Conservation (phyloP, 2,329 filamentous ascomycete genomes). For the Exophiala phaeomuriformis region DNA sequence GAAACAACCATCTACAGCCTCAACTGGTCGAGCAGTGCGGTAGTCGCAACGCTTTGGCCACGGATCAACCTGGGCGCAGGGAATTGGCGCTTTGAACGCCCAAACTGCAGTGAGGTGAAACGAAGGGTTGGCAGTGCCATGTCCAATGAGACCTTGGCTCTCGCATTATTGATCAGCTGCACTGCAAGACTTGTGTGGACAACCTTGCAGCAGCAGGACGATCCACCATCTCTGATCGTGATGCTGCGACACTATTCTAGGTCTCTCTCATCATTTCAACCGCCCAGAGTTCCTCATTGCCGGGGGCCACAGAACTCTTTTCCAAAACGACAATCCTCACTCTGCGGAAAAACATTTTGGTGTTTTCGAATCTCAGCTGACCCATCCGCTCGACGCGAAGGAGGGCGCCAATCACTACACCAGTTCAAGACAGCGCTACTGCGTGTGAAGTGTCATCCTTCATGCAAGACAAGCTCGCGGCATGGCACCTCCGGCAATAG, state of each 20-base stretch:
- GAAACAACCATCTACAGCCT: too few relatives aligned
- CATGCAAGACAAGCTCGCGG: slow-evolving; percentile 11
- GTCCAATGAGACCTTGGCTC: too few relatives aligned
- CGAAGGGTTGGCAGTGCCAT: too few relatives aligned
- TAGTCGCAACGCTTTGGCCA: too few relatives aligned
- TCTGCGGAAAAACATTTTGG: slow-evolving; percentile 2
- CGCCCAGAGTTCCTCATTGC: neutral
- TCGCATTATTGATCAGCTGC: too few relatives aligned
- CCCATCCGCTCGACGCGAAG: slow-evolving; percentile 12
- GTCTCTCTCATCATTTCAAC: neutral
- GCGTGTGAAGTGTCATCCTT: neutral
- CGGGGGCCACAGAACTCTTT: neutral
- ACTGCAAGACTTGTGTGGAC: too few relatives aligned
- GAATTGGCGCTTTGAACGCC: too few relatives aligned
- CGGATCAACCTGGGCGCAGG: too few relatives aligned
- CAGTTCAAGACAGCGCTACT: neutral
- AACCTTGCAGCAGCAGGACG: too few relatives aligned
- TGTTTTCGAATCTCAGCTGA: slow-evolving; percentile 13
- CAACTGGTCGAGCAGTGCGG: too few relatives aligned
- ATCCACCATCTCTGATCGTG: too few relatives aligned
- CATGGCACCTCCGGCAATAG: neutral
- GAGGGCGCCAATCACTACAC: slow-evolving; percentile 20
- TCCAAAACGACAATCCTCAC: neutral
- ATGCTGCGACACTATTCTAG: neutral
- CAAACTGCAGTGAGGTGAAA: too few relatives aligned